Conservation (phyloP, 306 rosid genomes). For the Acmispon strigosus region DNA sequence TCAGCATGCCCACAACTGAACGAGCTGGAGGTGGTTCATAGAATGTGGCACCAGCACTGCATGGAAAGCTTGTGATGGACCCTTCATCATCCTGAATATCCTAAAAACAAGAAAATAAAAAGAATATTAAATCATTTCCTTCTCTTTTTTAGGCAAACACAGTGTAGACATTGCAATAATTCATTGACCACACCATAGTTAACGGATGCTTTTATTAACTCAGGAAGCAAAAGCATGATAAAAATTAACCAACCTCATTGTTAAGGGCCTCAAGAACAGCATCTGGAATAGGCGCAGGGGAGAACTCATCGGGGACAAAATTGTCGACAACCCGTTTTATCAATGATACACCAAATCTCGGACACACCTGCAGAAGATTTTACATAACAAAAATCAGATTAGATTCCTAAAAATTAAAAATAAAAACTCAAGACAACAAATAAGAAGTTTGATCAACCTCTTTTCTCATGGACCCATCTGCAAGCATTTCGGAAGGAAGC, state of each 20-base stretch:
- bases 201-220: neutral
- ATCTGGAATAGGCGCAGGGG: constrained; percentile 61
- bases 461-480: constrained; percentile 50
- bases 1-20: constrained; percentile 38
- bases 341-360: constrained; percentile 53
- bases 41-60: constrained; percentile 46
- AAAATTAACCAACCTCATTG: constrained; percentile 49
- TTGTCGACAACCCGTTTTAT: constrained; percentile 60
- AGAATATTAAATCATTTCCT: neutral
- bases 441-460: constrained; percentile 45
- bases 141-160: neutral
- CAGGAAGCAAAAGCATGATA: neutral
- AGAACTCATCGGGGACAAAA: constrained; percentile 88
- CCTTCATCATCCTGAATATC: constrained; percentile 45
- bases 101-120: constrained; percentile 30
- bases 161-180: neutral
- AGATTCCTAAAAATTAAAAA: neutral
- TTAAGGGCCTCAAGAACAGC: constrained; percentile 57
- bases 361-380: constrained; percentile 57
- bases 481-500: constrained; percentile 82
- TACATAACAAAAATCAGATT: neutral
- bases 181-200: neutral
- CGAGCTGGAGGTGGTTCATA: constrained; percentile 59
- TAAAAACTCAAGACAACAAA: neutral
- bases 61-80: constrained; percentile 47